Conservation (phyloP, 164 flowering plant species). For the Saururus chinensis region DNA sequence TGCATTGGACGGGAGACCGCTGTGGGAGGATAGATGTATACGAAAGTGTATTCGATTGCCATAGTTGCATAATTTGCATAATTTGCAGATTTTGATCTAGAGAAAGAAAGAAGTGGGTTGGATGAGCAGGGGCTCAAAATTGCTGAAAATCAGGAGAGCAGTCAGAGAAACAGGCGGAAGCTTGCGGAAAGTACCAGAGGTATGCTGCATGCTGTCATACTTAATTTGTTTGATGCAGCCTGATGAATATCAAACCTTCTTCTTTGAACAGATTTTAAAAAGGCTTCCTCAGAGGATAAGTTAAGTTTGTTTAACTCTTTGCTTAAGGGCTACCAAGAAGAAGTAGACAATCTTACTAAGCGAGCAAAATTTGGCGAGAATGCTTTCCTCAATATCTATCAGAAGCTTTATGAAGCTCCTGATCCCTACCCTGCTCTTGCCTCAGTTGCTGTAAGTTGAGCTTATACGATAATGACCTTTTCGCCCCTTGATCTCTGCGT, state of each 20-base stretch:
- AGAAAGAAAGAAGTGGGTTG: slow-evolving; percentile 74
- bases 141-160: slow-evolving; percentile 97
- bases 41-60: neutral
- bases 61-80: slow-evolving; percentile 6
- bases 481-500: neutral
- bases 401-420: slow-evolving; percentile 96
- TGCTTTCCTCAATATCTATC: slow-evolving; percentile 96
- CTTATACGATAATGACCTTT: too few relatives aligned
- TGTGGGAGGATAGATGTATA: neutral
- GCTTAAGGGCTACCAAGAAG: slow-evolving; percentile 95
- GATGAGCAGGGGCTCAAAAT: slow-evolving; percentile 97
- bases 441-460: slow-evolving; percentile 67
- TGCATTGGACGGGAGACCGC: too few relatives aligned
- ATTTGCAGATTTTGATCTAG: slow-evolving; percentile 77
- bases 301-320: slow-evolving; percentile 73
- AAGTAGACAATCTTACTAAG: slow-evolving; percentile 96
- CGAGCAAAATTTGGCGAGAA: slow-evolving; percentile 98
- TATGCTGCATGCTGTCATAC: slow-evolving; percentile 10
- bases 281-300: slow-evolving; percentile 87
- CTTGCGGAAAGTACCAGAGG: slow-evolving; percentile 99
- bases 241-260: neutral
- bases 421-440: slow-evolving; percentile 97
- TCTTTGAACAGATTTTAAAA: slow-evolving; percentile 69
- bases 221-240: neutral
- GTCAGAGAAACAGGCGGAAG: slow-evolving; percentile 90